Conservation (phyloP, 2,329 filamentous ascomycete genomes). For the Colletotrichum eremochloae region DNA sequence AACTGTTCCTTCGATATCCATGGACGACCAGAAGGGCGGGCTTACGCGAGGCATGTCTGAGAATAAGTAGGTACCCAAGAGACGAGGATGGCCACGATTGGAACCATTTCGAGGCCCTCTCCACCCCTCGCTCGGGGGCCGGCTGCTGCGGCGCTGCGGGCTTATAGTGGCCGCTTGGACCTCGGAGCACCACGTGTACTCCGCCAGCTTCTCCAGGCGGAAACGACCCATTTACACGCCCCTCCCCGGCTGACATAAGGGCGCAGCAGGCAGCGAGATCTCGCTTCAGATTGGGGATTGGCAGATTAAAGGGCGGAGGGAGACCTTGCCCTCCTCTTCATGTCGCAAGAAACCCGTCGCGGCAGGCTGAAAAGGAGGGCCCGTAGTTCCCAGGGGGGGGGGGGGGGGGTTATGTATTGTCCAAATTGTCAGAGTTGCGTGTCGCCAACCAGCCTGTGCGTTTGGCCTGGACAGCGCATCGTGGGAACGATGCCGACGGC, state of each 20-base stretch:
- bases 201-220: conserved; percentile 7
- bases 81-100: conserved; percentile 8
- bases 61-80: neutral
- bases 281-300: conserved; percentile 26
- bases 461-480: conserved; percentile 23
- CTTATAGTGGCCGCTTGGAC: conserved; percentile 15
- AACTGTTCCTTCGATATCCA: neutral
- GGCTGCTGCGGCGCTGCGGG: conserved; percentile 10
- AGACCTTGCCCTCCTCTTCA: neutral
- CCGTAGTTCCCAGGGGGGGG: neutral
- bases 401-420: neutral
- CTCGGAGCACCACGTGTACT: conserved; percentile 28
- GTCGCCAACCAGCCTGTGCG: neutral
- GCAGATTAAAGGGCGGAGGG: conserved; percentile 29
- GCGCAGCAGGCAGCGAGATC: conserved; percentile 29
- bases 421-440: conserved; percentile 8
- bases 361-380: conserved; percentile 2
- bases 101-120: conserved; percentile 16
- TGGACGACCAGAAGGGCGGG: conserved; percentile 1
- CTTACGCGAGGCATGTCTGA: conserved; percentile 7
- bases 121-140: conserved; percentile 7
- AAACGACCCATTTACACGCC: conserved; percentile 7
- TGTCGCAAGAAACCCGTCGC: neutral
- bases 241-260: conserved; percentile 35
- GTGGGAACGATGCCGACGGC: conserved; percentile 2